These are phyloP conservation scores for Apiosordaria backusii DNA, from an alignment of 495 filamentous ascomycete genomes.

Conservation along the genomic window DNA sequence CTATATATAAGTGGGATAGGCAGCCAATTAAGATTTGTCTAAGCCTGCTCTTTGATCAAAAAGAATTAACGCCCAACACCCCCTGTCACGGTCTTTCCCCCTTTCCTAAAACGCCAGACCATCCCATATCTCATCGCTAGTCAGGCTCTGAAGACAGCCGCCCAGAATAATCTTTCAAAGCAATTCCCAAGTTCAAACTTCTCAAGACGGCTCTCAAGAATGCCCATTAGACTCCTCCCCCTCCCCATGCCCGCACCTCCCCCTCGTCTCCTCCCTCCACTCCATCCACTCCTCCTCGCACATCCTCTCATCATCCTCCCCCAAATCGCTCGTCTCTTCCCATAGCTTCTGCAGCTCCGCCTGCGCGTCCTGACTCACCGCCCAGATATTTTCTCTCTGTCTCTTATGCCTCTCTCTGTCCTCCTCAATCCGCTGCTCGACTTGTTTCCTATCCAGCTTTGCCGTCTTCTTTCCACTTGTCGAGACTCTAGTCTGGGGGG, in stretches of 20 bases:
- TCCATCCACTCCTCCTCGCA: constrained; percentile 71
- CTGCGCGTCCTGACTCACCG: constrained; percentile 63
- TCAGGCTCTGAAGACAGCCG: no score
- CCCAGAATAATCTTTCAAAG: no score
- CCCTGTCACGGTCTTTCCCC: no score
- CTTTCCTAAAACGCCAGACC: no score
- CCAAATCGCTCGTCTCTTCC: constrained; percentile 76
- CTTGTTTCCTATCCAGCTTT: constrained; percentile 73
- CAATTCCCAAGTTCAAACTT: no score
- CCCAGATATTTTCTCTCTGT: constrained; percentile 85
- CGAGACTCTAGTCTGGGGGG: constrained; percentile 28
- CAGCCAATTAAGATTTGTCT: no score
- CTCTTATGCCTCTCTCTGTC: constrained; percentile 94
- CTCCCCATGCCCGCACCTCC: not conserved
- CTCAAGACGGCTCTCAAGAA: no score
- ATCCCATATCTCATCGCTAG: no score
- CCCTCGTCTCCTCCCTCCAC: constrained; percentile 22
- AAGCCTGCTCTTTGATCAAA: no score
- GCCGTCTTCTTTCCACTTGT: constrained; percentile 25
- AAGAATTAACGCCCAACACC: no score
- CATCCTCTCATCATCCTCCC: constrained; percentile 75
- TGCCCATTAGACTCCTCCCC: constrained; percentile 14
- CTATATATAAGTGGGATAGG: no score
- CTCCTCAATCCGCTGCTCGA: constrained; percentile 95
- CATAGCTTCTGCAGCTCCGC: constrained; percentile 62